Base-by-base conservation (phyloP, 2,329 filamentous ascomycete genomes). In the Zymoseptoria tritici region DNA sequence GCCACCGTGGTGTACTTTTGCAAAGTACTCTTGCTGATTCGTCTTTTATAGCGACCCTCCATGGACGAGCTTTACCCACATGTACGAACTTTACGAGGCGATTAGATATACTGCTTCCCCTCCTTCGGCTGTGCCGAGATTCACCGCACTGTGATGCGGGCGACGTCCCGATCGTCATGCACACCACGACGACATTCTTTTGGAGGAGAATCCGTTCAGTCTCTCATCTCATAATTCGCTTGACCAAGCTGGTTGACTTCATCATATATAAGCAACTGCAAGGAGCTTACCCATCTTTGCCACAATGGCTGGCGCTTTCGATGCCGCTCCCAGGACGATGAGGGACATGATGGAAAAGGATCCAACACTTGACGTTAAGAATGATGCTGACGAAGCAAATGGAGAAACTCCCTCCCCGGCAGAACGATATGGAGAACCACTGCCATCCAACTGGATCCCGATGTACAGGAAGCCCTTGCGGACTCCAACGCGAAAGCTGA, bases 401-500 rank as follows among this genome's bases (percentile, higher is more conserved):
- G 66, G 67, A 16, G 20, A 58, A 24, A 61, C 36, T 21, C 67
- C 68, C 8, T 24, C 62, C 29, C 70, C 70, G 24, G 54, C 61
- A 36, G 55, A 63, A 21, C 61, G 68, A 57, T 70, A 72, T 53
- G 62, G 63, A 49, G 64, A 66, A 21, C 68, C 69, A 5, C 57
- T 71, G 2, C 67, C 65, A 22, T 20, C 58, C 51, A 61, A 59
- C 52, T 73, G 71, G 69, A 71, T 73, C 19, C 71, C 71, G 8
- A 57, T 73, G n/a, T 71, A 71, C 55, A 64, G 67, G 53, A 68
- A 70, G 56, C 70, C 72, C 2, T 61, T 72, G 60, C 66, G 65
- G 21, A 71, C 66, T 1, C 67, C 66, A 24, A 71, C 64, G 31
- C 67, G 64, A 49, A 66, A 68, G 57, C 60, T 72, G 13, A 57